Evolutionary conservation across 768 basidiomycete genomes (phyloP).

Genomic region (Russula brevipes): DNA sequence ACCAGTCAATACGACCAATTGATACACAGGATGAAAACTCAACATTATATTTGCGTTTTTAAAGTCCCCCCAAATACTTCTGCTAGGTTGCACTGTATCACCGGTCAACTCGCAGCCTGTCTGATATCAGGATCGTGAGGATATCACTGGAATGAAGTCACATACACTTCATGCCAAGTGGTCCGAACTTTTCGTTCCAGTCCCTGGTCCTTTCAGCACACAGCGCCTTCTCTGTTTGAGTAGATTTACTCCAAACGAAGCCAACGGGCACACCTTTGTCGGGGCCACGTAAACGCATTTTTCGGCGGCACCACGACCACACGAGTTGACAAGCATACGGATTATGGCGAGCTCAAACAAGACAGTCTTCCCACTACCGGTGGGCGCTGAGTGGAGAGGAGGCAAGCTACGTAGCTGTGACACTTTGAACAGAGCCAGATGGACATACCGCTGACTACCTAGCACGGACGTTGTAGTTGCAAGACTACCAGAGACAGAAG

Average conservation of each 20-base stretch:
- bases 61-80: conserved; percentile 66
- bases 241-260: not conserved
- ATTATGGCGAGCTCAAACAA: conserved; percentile 91
- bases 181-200: conserved; percentile 77
- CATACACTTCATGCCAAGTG: conserved; percentile 72
- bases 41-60: conserved; percentile 77
- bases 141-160: not conserved
- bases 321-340: conserved; percentile 51
- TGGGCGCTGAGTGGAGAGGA: conserved; percentile 61
- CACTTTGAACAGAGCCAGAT: not conserved
- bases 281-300: conserved; percentile 93
- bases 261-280: conserved; percentile 56
- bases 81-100: conserved; percentile 69
- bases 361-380: conserved; percentile 94
- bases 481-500: not conserved
- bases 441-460: conserved; percentile 68
- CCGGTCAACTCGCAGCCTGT: conserved; percentile 89
- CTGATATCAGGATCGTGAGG: conserved; percentile 2
- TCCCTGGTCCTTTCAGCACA: conserved; percentile 81
- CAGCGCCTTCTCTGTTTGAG: conserved; percentile 52
- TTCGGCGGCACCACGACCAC: conserved; percentile 32
- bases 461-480: not conserved
- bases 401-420: conserved; percentile 5
- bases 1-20: not conserved
- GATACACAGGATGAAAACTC: conserved; percentile 26